Evolutionary conservation across 805 yeast species (phyloP), one percentile per base, ranked within the genome.

Genomic region (Debaryomyces maramus): DNA sequence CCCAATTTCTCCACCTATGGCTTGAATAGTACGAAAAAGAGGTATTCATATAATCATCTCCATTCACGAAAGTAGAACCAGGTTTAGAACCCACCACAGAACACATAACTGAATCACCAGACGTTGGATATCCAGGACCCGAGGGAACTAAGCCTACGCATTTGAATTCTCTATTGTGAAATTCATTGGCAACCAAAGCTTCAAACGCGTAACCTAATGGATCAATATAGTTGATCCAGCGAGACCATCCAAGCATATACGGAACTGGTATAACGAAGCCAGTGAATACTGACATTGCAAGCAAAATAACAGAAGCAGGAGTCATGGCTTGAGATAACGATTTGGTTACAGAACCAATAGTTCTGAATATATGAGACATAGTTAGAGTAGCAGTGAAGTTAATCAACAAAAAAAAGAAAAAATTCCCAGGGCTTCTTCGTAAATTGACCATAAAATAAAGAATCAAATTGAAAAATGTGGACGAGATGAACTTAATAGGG

Each of bases 1-100:
- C 85, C 43, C 65, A 69, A 47, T 79, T 73, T 62, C 85, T 71
- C 86, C 86, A 80, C 55, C 42, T 80, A 55, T 80, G 81, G 5
- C 55, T 34, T 36, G 60, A 56, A 32, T 54, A 42, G 56, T 78
- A 80, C 8, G 56, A 50, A 55, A 64, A 81, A 5, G 80, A 60
- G 8, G 51, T 38, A 3, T 47, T 45, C 18, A 81, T 43, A 46
- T 40, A 55, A 27, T n/a, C 53, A 47, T 47, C 43, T 16, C 63
- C 63, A 30, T 24, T 24, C 13, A 24, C 28, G 5, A 24, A 5
- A 5, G 11, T 24, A 8, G 28, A 24, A 6, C 63, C 66, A 2
- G 57, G 48, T 11, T 22, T 34, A 7, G 59, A 40, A 21, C 64
- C 64, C 26, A 52, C 53, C 15, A 41, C 42, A 10, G 48, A 38